Base-by-base conservation (phyloP, 768 basidiomycete genomes). In the Leccinum longicurvipes region DNA sequence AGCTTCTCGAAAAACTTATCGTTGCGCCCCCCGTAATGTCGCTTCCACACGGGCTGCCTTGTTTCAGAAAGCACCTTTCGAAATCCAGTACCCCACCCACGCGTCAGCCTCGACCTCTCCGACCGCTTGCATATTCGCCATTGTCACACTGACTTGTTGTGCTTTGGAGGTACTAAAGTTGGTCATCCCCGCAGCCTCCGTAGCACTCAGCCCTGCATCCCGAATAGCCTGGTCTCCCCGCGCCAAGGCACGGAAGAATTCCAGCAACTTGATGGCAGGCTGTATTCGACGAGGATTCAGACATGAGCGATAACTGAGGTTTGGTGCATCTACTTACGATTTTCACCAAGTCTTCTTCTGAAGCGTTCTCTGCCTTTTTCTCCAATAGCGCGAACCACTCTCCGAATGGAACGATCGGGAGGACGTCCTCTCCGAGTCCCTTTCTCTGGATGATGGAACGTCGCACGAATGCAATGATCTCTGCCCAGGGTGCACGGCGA, bases 191-290 rank as follows among this genome's bases (percentile, higher is more conserved):
- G 45, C 67, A 3, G 60, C 61, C 45, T 70, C 68, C 10, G 51
- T 52, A 6, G 21, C 5, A 15, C 6, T 28, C 1, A 21, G 5
- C 2, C 42, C 54, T 0, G 6, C 2, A 0, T 10, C 12, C 21
- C 59, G 53, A 6, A 47, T 28, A 2, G 53, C 57, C 6, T 58
- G n/a, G 44, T 74, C 67, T 9, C 59, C 63, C 0, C 32, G 44
- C 4, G 67, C 50, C 53, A 71, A 50, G 21, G 15, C 31, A 8
- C 69, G 70, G 62, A 73, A 71, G 54, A 70, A 74, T 32, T 68
- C 67, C 19, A 75, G 60, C 2, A 75, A 46, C 52, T 75, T 73
- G 50, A 73, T 64, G 1, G 65, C 73, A 24, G 74, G 74, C 73
- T 74, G 4, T 19, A 11, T 42, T 42, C 2, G 19, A 42, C 10